Evolutionary conservation across 2,329 filamentous ascomycete species (phyloP), one percentile per base, ranked within the genome.

Genomic region (Akanthomyces lecanii): DNA sequence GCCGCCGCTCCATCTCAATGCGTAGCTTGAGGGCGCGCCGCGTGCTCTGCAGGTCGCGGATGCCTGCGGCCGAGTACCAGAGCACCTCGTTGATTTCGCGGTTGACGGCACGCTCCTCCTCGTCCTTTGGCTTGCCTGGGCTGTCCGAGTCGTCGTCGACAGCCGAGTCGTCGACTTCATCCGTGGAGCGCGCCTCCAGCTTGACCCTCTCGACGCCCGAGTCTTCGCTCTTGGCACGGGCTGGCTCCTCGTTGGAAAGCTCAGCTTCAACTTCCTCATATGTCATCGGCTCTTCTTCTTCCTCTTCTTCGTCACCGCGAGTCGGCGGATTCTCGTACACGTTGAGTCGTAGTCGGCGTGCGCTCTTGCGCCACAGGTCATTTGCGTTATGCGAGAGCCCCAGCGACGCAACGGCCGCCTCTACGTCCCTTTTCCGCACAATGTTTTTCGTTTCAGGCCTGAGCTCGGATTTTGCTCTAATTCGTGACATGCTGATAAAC

Each of bases 401-500:
- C 3, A 85, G 66, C 2, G 82, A 82, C 1, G 77, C 73, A 1
- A 78, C 71, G 0, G 84, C 84, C 0, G 82, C 81, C 33, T 75
- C 70, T 2, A 82, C 82, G 64, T 86, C 83, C 36, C 76, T 74
- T 5, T 64, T 66, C 48, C 73, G 74, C 3, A 85, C 76, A 5
- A 76, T 65, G 5, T 68, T 65, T 18, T 70, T 71, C 1, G 71
- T 72, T 4, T 69, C 69, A 1, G 72, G 69, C 1, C 67, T 63
- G 4, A 72, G 64, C 28, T 74, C 68, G 21, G 67, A 73, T 67
- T 78, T 80, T 4, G 86, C 79, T 59, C 86, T 82, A 28, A 92
- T 75, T 48, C 91, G 82, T 2, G 89, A 89, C 71, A 85, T 82
- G n/a, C 88, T 85, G 63, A 91, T 84, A 68, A 89, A 89, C 0